Base-by-base conservation (phyloP, 225 moss, liverwort and hornwort genomes). In the Physcomitrellopsis africana region DNA sequence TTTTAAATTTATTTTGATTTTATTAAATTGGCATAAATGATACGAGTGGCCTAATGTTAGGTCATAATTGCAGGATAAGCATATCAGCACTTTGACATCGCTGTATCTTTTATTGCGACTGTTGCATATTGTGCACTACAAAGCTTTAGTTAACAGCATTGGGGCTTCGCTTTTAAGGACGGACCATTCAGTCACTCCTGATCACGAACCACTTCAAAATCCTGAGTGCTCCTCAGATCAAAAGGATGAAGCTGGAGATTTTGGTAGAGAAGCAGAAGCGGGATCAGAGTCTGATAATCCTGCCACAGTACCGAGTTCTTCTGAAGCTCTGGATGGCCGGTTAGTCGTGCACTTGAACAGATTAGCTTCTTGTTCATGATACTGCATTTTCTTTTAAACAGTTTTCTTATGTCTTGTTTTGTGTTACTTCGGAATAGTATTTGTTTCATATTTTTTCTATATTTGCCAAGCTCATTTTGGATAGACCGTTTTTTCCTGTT, bases 101-200 rank as follows among this genome's bases (percentile, higher is more conserved):
- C 89, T 99, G 58, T 99, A 99, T 83, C 83, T 99, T 80, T 78
- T 99, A 68, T 82, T 95, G 82, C 95, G 95, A 69, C 86, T 99
- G 64, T 81, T 94, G 68, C 99, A 99, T 75, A 87, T 99, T 81
- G 89, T 99, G 67, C 90, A 92, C 76, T 89, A 87, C 80, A 99
- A 95, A 86, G 77, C 88, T 52, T 78, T 99, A 90, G 93, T 91
- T 44, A 99, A 99, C 79, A 83, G 82, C 67, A 89, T 99, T 75
- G 92, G 92, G 79, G 95, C 99, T 75, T 93, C 90, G 57, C 86
- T 99, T 53, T 84, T 99, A 60, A 87, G 86, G 77, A 86, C 81
- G 76, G 75, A 90, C 66, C 92, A 86, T 76, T 51, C 78, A 79
- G 79, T 82, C 63, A 79, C 87, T 61, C 67, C 72, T 81, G 73